Conservation (phyloP, 371 early-diverging fungal genomes). For the Syncephalastrum sp. region DNA sequence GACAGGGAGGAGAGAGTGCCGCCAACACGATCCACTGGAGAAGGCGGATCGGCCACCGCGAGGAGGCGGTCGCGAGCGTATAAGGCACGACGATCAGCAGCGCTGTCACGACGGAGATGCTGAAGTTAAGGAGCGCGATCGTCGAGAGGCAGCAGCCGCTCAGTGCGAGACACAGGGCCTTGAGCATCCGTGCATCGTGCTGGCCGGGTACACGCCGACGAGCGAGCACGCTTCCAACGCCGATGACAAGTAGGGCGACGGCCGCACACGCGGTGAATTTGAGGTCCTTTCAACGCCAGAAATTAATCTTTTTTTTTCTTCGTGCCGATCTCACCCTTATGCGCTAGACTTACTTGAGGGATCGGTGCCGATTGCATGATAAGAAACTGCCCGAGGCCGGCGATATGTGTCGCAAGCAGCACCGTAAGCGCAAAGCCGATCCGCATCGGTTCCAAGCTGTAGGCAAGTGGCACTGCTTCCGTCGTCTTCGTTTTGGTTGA, state of each 20-base stretch:
- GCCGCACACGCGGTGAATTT: no score
- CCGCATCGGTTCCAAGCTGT: conserved; percentile 27
- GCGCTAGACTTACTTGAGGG: neutral
- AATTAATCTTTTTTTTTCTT: no score
- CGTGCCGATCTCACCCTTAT: conserved; percentile 8
- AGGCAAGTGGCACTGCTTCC: conserved; percentile 23
- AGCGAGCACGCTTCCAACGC: conserved; percentile 1
- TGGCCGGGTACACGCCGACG: conserved; percentile 17
- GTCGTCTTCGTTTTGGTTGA: conserved; percentile 6
- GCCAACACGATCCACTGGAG: conserved; percentile 41
- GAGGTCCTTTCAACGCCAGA: no score
- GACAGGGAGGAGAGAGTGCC: conserved; percentile 53
- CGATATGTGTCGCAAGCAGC: conserved; percentile 30
- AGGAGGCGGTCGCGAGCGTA: conserved; percentile 51
- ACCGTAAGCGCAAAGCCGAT: conserved; percentile 35
- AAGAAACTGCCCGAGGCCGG: conserved; percentile 36
- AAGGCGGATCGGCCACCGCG: conserved; percentile 14
- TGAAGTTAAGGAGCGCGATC: conserved; percentile 82
- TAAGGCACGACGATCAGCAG: conserved; percentile 67
- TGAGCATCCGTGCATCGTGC: conserved; percentile 57
- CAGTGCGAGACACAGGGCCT: conserved; percentile 65
- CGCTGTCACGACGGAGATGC: conserved; percentile 74
- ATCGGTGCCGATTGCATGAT: conserved; percentile 28
- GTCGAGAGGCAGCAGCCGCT: conserved; percentile 74
- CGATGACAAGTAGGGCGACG: neutral